phyloP scores from a whole-genome alignment of 108 stramenopile genomes.

The Bacterosira constricta region DNA sequence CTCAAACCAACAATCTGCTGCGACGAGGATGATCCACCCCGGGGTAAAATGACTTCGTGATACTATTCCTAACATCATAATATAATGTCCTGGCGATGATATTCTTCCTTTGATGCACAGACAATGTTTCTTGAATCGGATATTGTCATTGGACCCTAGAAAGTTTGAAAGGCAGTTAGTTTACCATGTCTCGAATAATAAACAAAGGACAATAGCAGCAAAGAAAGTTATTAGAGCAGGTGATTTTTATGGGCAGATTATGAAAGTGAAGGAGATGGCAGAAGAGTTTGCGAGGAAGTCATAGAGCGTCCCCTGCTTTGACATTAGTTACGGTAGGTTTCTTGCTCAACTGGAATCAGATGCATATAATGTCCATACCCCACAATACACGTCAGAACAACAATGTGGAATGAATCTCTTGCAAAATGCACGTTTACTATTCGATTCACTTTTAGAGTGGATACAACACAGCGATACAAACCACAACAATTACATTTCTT shows the following conservation, averaged over 20 bases:
- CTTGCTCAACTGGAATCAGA: too few species aligned
- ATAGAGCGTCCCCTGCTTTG: too few species aligned
- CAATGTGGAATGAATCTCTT: too few species aligned
- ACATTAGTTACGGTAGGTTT: too few species aligned
- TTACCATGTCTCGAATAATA: conserved; percentile 82
- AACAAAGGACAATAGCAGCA: conserved; percentile 54
- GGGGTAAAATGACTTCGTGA: conserved; percentile 46
- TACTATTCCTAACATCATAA: too few species aligned
- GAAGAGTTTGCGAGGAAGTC: not conserved
- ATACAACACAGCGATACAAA: too few species aligned
- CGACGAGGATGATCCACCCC: conserved; percentile 40
- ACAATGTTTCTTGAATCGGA: conserved; percentile 75
- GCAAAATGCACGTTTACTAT: too few species aligned
- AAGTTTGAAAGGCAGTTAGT: conserved; percentile 71
- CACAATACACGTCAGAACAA: too few species aligned
- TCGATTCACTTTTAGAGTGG: too few species aligned
- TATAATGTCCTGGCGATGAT: too few species aligned
- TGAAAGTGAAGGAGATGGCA: conserved; percentile 65
- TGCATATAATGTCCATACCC: too few species aligned
- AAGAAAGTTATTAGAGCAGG: conserved; percentile 54
- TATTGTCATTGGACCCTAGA: conserved; percentile 65
- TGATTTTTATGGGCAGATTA: conserved; percentile 69
- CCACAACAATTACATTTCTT: too few species aligned
- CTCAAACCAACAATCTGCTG: conserved; percentile 66
- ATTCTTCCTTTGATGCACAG: not conserved